These are phyloP conservation scores for Cucurbita moschata DNA, from an alignment of 306 rosid genomes.

Conservation along the genomic window DNA sequence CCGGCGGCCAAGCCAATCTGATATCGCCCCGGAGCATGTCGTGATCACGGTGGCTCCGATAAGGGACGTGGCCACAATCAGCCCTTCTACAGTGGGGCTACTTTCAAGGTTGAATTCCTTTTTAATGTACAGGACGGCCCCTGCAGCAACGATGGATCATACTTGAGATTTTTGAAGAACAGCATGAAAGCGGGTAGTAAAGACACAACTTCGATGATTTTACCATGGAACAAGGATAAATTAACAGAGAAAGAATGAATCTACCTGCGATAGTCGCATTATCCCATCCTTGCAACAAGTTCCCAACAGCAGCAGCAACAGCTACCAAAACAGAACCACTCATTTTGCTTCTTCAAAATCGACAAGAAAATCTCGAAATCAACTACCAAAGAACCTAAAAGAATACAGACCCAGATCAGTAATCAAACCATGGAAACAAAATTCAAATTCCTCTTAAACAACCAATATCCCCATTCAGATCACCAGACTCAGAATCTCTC, in stretches of 20 bases:
- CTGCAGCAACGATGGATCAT: constrained; percentile 21
- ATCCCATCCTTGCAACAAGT: constrained; percentile 84
- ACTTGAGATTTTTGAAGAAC: not conserved
- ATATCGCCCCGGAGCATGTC: constrained; percentile 66
- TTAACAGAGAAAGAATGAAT: not conserved
- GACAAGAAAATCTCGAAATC: not conserved
- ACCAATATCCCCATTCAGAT: not conserved
- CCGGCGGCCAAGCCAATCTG: constrained; percentile 82
- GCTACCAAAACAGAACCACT: constrained; percentile 76
- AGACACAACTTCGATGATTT: not conserved
- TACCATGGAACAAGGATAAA: not conserved
- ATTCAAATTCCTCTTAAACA: not conserved
- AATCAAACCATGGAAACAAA: constrained; percentile 2
- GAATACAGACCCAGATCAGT: constrained; percentile 13
- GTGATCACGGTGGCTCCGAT: constrained; percentile 86
- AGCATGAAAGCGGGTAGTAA: not conserved
- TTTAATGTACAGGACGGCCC: constrained; percentile 80
- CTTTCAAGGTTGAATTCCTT: constrained; percentile 59
- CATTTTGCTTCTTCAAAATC: constrained; percentile 27
- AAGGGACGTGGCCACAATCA: constrained; percentile 85
- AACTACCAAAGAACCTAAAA: constrained; percentile 3
- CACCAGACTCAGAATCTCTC: not conserved
- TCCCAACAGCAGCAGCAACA: constrained; percentile 83
- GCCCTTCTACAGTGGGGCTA: constrained; percentile 73
- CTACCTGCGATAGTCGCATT: constrained; percentile 89